Conservation (phyloP, 306 rosid genomes). For the Benincasa hispida region DNA sequence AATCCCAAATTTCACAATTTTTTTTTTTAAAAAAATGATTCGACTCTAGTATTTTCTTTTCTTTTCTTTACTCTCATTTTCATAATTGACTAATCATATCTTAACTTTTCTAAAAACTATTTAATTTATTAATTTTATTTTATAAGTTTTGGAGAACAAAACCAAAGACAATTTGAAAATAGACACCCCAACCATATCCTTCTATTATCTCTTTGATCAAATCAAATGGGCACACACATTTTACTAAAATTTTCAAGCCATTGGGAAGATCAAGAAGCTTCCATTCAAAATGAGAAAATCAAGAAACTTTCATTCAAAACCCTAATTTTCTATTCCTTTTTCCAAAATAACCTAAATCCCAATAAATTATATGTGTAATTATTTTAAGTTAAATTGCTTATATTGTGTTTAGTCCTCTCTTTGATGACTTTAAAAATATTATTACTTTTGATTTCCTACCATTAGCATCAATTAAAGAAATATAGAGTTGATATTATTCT, state of each 20-base stretch:
- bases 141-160: not conserved
- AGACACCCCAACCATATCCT: not conserved
- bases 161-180: not conserved
- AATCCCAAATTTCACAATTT: not conserved
- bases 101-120: not conserved
- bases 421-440: too few relatives aligned
- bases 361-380: not conserved
- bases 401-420: too few relatives aligned
- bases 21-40: not conserved
- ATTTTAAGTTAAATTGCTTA: not conserved
- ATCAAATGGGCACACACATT: not conserved
- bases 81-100: not conserved
- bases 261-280: not conserved
- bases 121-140: not conserved
- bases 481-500: too few relatives aligned
- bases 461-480: too few relatives aligned
- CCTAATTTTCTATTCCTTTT: not conserved
- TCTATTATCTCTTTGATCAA: not conserved
- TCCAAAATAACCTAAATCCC: not conserved
- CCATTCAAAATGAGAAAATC: not conserved
- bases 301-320: not conserved
- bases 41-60: too few relatives aligned
- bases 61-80: too few relatives aligned
- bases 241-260: not conserved
- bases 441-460: too few relatives aligned